These are phyloP conservation scores for Linnemannia exigua DNA, from an alignment of 192 early-diverging fungal genomes.

Conservation along the genomic window DNA sequence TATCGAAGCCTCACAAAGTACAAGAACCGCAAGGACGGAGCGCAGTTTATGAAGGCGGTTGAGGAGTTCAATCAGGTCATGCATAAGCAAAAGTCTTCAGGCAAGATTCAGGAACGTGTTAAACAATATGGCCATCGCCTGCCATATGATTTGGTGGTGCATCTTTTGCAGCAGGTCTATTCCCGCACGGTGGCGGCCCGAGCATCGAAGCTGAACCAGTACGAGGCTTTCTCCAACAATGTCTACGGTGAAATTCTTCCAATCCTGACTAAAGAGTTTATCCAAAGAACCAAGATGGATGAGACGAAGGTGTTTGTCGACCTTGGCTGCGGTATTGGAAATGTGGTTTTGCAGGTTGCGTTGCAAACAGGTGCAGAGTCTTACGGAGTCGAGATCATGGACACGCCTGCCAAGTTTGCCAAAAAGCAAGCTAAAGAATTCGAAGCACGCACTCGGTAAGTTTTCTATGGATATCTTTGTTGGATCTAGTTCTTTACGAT, in stretches of 20 bases:
- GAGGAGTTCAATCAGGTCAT: slow-evolving; percentile 78
- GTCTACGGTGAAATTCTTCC: slow-evolving; percentile 97
- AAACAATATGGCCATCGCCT: slow-evolving; percentile 49
- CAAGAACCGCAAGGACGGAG: slow-evolving; percentile 75
- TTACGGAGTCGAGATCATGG: slow-evolving; percentile 94
- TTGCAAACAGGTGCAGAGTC: slow-evolving; percentile 87
- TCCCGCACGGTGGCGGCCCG: slow-evolving; percentile 81
- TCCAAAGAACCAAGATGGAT: slow-evolving; percentile 75
- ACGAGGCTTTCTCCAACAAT: slow-evolving; percentile 75
- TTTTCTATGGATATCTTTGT: neutral
- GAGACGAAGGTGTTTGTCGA: slow-evolving; percentile 88
- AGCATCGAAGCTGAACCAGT: slow-evolving; percentile 45
- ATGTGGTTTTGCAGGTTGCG: slow-evolving; percentile 96
- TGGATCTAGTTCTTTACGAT: neutral
- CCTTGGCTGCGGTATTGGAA: slow-evolving; percentile 95
- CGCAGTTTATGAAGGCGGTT: slow-evolving; percentile 78
- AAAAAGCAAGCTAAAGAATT: slow-evolving; percentile 88
- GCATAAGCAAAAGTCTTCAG: slow-evolving; percentile 59
- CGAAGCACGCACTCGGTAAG: slow-evolving; percentile 80
- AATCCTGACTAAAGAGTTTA: slow-evolving; percentile 87
- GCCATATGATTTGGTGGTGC: slow-evolving; percentile 80
- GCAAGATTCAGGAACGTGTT: slow-evolving; percentile 32
- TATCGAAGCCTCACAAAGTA: slow-evolving; percentile 84
- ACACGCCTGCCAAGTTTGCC: slow-evolving; percentile 85
- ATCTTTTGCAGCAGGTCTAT: slow-evolving; percentile 92